Evolutionary conservation across 192 early-diverging fungal species (phyloP).

Genomic region (Chytriomyces sp.): DNA sequence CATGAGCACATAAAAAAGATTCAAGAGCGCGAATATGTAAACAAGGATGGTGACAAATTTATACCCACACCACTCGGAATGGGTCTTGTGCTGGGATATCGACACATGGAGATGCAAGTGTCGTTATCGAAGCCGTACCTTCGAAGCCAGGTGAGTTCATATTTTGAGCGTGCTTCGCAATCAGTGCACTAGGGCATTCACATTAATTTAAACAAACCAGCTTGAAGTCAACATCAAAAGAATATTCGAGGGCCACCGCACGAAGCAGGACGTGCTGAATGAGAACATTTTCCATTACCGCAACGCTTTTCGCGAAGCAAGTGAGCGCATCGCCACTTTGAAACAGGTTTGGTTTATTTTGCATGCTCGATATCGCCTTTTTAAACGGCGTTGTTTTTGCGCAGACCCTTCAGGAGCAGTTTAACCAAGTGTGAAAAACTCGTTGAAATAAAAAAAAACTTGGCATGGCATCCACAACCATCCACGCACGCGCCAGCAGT

Average conservation of each 20-base stretch:
- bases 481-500: too few relatives aligned
- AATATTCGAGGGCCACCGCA: constrained; percentile 73
- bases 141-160: constrained; percentile 66
- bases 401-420: neutral
- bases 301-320: constrained; percentile 68
- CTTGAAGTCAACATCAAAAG: constrained; percentile 79
- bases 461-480: too few relatives aligned
- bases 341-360: constrained; percentile 32
- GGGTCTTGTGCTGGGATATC: constrained; percentile 84
- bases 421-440: neutral
- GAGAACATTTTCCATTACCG: constrained; percentile 74
- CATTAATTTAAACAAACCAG: too few relatives aligned
- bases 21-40: constrained; percentile 82
- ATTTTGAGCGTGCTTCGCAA: neutral
- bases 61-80: constrained; percentile 85
- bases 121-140: constrained; percentile 87
- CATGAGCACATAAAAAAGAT: constrained; percentile 95
- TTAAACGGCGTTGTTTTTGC: neutral
- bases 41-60: constrained; percentile 62
- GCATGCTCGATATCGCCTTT: neutral
- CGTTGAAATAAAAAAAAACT: too few relatives aligned
- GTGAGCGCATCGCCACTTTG: constrained; percentile 52
- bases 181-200: too few relatives aligned
- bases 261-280: constrained; percentile 70
- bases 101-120: constrained; percentile 82